These are phyloP conservation scores for Aspergillus terreus DNA, from an alignment of 2,329 filamentous ascomycete species.

Conservation along the genomic window DNA sequence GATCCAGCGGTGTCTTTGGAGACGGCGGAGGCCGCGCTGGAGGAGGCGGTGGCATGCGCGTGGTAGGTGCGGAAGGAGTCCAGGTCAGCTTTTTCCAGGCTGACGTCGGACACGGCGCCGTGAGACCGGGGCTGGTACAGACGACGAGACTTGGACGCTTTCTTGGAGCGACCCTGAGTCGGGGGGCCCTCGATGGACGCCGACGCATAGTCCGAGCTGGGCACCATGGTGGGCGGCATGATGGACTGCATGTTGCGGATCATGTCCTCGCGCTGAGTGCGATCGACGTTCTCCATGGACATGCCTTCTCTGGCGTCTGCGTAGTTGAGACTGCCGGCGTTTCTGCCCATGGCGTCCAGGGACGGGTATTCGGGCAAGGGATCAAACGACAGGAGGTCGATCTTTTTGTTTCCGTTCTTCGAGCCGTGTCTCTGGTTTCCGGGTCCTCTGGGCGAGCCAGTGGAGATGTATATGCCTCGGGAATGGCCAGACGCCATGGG, in stretches of 20 bases:
- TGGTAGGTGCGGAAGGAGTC: constrained; percentile 9
- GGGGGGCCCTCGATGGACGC: constrained; percentile 5
- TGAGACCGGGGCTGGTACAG: constrained; percentile 18
- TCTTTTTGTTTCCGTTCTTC: constrained; percentile 15
- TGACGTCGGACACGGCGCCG: background rate
- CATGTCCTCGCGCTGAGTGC: constrained; percentile 15
- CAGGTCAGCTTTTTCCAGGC: constrained; percentile 3
- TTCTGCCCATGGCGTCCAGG: constrained; percentile 7
- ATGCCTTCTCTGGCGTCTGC: constrained; percentile 7
- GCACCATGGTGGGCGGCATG: constrained; percentile 12
- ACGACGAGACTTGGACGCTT: constrained; percentile 16
- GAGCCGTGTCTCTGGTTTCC: constrained; percentile 11
- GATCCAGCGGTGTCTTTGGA: constrained; percentile 13
- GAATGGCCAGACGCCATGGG: constrained; percentile 5
- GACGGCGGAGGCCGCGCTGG: constrained; percentile 11
- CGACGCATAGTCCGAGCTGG: constrained; percentile 8
- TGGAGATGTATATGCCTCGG: constrained; percentile 4
- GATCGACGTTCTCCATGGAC: constrained; percentile 10
- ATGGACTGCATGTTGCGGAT: constrained; percentile 18
- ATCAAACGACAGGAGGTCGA: constrained; percentile 21
- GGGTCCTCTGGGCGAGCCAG: constrained; percentile 7
- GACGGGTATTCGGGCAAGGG: constrained; percentile 13
- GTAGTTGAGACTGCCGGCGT: constrained; percentile 7
- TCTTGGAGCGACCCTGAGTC: constrained; percentile 13
- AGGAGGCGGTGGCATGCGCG: constrained; percentile 7